These are phyloP conservation scores for Ascocoryne sarcoides DNA, from an alignment of 2,329 filamentous ascomycete genomes.

Conservation along the genomic window DNA sequence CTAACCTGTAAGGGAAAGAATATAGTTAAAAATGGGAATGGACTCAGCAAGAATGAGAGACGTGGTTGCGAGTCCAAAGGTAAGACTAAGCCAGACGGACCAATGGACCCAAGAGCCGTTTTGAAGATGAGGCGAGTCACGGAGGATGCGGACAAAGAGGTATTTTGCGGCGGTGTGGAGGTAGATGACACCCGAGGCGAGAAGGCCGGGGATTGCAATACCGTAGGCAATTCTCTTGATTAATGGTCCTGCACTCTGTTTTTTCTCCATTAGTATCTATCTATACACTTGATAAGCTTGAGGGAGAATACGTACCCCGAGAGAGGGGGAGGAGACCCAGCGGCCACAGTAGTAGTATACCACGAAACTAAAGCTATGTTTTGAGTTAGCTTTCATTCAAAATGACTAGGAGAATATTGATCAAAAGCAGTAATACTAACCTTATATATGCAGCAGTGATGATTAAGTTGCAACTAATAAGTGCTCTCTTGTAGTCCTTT, in stretches of 20 bases:
- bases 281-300: no score
- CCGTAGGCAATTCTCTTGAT: slow-evolving; percentile 56
- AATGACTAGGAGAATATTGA: no score
- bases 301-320: slow-evolving; percentile 38
- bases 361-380: slow-evolving; percentile 37
- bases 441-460: slow-evolving; percentile 49
- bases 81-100: slow-evolving; percentile 41
- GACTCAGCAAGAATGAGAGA: slow-evolving; percentile 43
- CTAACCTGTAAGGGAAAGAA: slow-evolving; percentile 38
- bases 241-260: slow-evolving; percentile 39
- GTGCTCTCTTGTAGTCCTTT: slow-evolving; percentile 48
- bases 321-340: slow-evolving; percentile 53
- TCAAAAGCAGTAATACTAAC: no score
- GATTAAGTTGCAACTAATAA: slow-evolving; percentile 45
- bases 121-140: slow-evolving; percentile 42
- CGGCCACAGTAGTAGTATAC: slow-evolving; percentile 37
- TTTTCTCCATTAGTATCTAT: no score
- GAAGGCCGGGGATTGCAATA: slow-evolving; percentile 45
- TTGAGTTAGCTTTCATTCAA: no score
- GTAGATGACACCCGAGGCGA: slow-evolving; percentile 36
- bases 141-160: slow-evolving; percentile 45
- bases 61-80: slow-evolving; percentile 33
- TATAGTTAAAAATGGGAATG: slow-evolving; percentile 45
- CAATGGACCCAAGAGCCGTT: slow-evolving; percentile 43
- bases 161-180: slow-evolving; percentile 46